Percentiles rank a stretch among this genome's conserved stretches.
phyloP scores from a whole-genome alignment of 1,139 yeast species.

The Yamadazyma atlantica region DNA sequence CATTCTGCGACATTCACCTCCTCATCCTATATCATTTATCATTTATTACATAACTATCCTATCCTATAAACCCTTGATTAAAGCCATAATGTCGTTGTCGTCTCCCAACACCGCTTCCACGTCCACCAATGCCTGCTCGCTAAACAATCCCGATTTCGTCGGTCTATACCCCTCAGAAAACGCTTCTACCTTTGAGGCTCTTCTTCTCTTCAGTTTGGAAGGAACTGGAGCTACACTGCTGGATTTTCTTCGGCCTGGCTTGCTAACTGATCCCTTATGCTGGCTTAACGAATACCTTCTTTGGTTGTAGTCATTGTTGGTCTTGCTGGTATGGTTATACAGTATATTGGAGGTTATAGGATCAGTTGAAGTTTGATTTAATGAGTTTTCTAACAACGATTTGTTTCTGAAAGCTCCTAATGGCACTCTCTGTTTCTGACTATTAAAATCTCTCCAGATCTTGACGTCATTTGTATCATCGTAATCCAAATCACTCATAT shows the following conservation, averaged over 20 bases:
- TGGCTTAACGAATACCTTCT: constrained; percentile 19
- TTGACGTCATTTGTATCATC: constrained; percentile 59
- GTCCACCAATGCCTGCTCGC: constrained; percentile 68
- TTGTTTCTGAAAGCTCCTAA: constrained; percentile 87
- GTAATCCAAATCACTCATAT: constrained; percentile 85
- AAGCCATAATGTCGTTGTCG: constrained; percentile 46
- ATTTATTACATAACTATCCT: constrained; percentile 17
- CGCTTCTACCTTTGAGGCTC: constrained; percentile 70
- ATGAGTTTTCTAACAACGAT: constrained; percentile 44
- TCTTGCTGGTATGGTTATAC: constrained; percentile 23
- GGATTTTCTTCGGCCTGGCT: constrained; percentile 12
- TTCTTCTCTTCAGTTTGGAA: constrained; percentile 40
- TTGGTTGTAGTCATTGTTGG: constrained; percentile 21
- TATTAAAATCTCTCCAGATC: constrained; percentile 55
- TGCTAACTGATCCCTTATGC: constrained; percentile 7
- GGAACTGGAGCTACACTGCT: constrained; percentile 11
- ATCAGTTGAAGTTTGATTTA: constrained; percentile 21
- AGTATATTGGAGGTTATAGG: constrained; percentile 19
- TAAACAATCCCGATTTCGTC: constrained; percentile 72
- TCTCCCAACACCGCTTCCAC: constrained; percentile 62
- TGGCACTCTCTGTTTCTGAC: constrained; percentile 65
- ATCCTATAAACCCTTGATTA: constrained; percentile 38
- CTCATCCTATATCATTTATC: neutral
- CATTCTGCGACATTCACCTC: neutral
- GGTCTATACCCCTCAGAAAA: constrained; percentile 72